Base-by-base conservation (phyloP, 768 basidiomycete species). In the Trametes gibbosa region DNA sequence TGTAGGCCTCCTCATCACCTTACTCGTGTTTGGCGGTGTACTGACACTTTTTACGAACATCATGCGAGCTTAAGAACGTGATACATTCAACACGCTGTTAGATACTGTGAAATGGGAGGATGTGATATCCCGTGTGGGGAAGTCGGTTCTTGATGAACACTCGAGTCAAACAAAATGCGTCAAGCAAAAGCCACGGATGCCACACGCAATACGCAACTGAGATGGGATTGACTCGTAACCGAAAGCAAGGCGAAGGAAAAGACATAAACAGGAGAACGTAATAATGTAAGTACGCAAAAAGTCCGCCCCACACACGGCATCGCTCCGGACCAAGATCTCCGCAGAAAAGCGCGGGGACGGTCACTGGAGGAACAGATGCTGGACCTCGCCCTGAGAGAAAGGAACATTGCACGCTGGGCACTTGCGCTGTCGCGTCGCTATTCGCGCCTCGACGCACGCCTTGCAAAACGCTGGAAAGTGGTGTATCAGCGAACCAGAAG, bases 391-490 rank as follows among this genome's bases (percentile, higher is more conserved):
- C 65, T 86, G 84, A 5, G 88, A 86, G 74, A 98, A 98, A 1
- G 81, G 73, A 32, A 89, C 68, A 62, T 88, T 87, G 70, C 95
- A 98, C 6, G 89, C 86, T 23, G 95, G 95, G 74, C 95, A 98
- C 72, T 95, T 95, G 25, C 95, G 87, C 70, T 97, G 95, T 58
- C 95, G 85, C 16, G 90, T 94, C 25, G 87, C 75, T 65, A 98
- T 81, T 41, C 96, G 87, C n/a, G 86, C 79, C 62, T 97, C 95
- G 34, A 98, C 81, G 69, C 89, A 97, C 54, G 79, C 70, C 72
- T 85, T 88, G 74, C 91, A 92, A 74, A 95, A 95, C 0, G 92
- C 93, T 94, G 63, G 8, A 10, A 16, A 42, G 9, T n/a, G 10
- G 7, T 41, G 34, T 10, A 12, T 35, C 34, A 46, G 45, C 32